Conservation (phyloP, 1,284 basidiomycete species). For the Fistulinella cinereoalba region DNA sequence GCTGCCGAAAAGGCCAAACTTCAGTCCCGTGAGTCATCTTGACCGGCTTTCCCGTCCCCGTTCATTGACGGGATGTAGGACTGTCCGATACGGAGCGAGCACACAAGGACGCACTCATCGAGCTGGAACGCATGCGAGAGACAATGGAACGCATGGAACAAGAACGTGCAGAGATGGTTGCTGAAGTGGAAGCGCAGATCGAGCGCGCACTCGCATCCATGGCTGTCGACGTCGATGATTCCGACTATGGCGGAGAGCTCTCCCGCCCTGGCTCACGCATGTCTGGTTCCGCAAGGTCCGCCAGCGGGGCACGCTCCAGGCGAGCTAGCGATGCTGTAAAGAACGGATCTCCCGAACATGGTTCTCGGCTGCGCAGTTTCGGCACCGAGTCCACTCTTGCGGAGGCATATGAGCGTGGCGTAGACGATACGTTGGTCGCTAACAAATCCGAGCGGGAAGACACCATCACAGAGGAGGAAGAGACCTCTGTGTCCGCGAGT, state of each 20-base stretch:
- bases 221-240: constrained; percentile 75
- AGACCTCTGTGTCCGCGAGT: constrained; percentile 37
- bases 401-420: constrained; percentile 53
- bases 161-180: constrained; percentile 82
- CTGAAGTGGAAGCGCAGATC: constrained; percentile 84
- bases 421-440: constrained; percentile 37
- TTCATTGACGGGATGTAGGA: constrained; percentile 41
- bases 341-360: constrained; percentile 28
- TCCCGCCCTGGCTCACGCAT: constrained; percentile 46
- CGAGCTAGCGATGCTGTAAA: constrained; percentile 54
- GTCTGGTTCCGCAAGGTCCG: constrained; percentile 44
- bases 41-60: not conserved
- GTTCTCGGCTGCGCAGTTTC: constrained; percentile 55
- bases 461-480: constrained; percentile 56
- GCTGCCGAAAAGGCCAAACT: constrained; percentile 74
- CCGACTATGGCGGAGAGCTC: constrained; percentile 59
- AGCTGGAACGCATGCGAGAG: constrained; percentile 69
- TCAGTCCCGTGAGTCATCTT: constrained; percentile 57
- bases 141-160: constrained; percentile 82
- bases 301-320: constrained; percentile 49
- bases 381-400: constrained; percentile 73
- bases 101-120: constrained; percentile 64
- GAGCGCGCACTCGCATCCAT: constrained; percentile 79
- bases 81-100: constrained; percentile 69
- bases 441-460: constrained; percentile 43